Evolutionary conservation across 148 eudicot species (phyloP).

Genomic region (Dysphania ambrosioides): DNA sequence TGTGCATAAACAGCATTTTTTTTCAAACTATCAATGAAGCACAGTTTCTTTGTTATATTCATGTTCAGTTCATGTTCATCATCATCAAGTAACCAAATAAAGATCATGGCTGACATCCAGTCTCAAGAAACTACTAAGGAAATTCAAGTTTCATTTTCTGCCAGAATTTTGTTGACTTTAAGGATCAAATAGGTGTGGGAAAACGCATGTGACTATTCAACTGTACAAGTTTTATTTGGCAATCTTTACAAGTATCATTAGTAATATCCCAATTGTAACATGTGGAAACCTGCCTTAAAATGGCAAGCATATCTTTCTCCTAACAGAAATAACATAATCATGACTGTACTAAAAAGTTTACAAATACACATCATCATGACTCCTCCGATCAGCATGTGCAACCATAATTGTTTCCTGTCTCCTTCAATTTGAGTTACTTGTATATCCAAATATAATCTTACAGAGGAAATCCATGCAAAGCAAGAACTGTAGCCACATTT

Average conservation of each 20-base stretch:
- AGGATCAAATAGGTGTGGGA: not conserved
- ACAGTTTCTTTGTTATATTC: not conserved
- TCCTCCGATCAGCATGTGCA: not conserved
- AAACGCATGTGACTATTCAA: too few species aligned
- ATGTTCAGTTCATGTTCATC: not conserved
- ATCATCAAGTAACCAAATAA: not conserved
- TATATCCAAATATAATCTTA: not conserved
- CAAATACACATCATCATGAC: not conserved
- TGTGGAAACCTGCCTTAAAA: not conserved
- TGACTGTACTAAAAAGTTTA: not conserved
- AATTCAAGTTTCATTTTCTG: not conserved
- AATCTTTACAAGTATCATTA: too few species aligned
- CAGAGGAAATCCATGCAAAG: not conserved
- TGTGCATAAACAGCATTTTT: not conserved
- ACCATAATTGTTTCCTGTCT: not conserved
- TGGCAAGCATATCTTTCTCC: not conserved
- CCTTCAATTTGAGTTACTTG: not conserved
- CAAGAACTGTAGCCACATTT: not conserved
- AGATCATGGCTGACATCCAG: not conserved
- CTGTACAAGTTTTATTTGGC: not conserved
- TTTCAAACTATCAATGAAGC: not conserved
- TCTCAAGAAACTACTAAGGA: not conserved
- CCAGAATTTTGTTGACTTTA: not conserved
- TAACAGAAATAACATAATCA: not conserved
- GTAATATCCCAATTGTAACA: too few species aligned